Evolutionary conservation across 768 basidiomycete genomes (phyloP).

Genomic region (Mycena leptocephala): DNA sequence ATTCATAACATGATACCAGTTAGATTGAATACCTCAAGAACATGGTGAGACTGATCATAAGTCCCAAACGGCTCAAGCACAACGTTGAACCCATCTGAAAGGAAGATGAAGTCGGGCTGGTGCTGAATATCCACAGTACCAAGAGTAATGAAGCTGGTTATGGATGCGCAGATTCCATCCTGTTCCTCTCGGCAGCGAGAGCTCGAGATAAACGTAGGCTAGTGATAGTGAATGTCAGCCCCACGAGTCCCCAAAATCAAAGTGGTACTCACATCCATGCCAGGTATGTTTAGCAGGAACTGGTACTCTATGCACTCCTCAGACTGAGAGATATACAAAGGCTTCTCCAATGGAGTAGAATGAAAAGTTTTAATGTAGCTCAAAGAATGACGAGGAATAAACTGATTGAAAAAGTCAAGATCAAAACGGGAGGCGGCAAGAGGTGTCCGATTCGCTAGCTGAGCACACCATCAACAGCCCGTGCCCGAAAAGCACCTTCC

Average conservation of each 20-base stretch:
- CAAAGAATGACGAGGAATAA: background rate
- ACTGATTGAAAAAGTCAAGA: background rate
- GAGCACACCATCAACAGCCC: no score
- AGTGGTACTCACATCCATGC: background rate
- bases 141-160: conserved; percentile 8
- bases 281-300: background rate
- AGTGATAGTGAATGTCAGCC: background rate
- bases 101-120: background rate
- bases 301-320: background rate
- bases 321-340: background rate
- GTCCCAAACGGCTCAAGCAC: background rate
- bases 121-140: background rate
- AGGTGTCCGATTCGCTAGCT: no score
- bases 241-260: no score
- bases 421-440: conserved; percentile 4
- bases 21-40: background rate
- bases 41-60: background rate
- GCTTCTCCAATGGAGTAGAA: background rate
- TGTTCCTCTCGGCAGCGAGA: background rate
- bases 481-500: no score
- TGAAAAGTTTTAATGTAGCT: background rate
- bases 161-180: background rate
- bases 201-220: background rate
- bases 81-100: background rate
- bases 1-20: background rate